A percentile compares a stretch with the other conserved stretches of the same genome.
phyloP scores from a whole-genome alignment of 2,329 filamentous ascomycete genomes.

The Hirsutella thompsonii region DNA sequence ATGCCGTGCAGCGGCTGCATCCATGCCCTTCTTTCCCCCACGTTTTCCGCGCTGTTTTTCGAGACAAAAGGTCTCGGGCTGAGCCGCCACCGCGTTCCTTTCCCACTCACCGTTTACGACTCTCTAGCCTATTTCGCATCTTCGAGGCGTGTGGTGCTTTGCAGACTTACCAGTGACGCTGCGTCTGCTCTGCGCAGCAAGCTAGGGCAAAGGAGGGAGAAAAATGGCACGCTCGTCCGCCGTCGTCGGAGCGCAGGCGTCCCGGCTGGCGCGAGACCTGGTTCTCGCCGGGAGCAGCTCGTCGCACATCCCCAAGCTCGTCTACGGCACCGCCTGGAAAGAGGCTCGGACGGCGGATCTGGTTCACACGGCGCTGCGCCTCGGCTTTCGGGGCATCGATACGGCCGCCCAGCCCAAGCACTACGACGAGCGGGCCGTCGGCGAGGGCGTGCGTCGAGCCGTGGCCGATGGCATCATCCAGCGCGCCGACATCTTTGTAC shows the following conservation, averaged over 20 bases:
- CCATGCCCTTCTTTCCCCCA: too few species aligned
- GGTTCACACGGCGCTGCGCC: constrained; percentile 53
- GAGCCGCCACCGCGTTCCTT: too few species aligned
- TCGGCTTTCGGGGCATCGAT: constrained; percentile 62
- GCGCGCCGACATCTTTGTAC: constrained; percentile 48
- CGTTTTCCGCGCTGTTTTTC: too few species aligned
- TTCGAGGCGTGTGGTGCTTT: too few species aligned
- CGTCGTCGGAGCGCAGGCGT: constrained; percentile 13
- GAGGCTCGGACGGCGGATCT: constrained; percentile 52
- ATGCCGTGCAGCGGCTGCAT: too few species aligned
- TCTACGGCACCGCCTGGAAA: constrained; percentile 87
- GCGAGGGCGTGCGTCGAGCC: constrained; percentile 49
- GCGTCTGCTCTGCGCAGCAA: too few species aligned
- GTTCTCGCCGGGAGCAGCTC: constrained; percentile 15
- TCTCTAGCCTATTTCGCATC: too few species aligned
- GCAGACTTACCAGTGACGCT: too few species aligned
- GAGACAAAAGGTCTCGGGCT: too few species aligned
- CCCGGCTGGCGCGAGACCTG: constrained; percentile 20
- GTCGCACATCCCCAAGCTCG: constrained; percentile 34
- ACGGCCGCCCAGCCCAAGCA: constrained; percentile 70
- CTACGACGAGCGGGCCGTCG: constrained; percentile 62
- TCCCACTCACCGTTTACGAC: too few species aligned
- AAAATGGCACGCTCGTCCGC: constrained; percentile 8
- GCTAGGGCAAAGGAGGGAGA: too few species aligned
- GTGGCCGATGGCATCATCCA: constrained; percentile 44